Evolutionary conservation across 768 basidiomycete genomes (phyloP).

Genomic region (Amyloporia xantha): DNA sequence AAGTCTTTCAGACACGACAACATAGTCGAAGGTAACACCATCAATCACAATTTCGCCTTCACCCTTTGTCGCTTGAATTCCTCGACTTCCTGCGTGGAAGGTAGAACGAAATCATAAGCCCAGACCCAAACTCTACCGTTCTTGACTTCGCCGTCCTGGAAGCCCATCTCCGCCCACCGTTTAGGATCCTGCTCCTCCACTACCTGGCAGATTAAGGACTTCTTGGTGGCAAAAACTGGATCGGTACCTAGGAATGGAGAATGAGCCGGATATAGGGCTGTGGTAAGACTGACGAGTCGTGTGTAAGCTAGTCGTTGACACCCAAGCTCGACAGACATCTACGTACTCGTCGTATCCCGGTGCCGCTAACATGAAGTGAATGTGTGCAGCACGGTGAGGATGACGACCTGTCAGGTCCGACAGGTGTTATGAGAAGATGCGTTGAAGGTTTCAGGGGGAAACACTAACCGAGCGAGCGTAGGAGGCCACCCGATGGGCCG

Average conservation of each 20-base stretch:
- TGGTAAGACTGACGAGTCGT: constrained; percentile 19
- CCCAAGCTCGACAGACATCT: background rate
- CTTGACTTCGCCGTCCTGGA: constrained; percentile 24
- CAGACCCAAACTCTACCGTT: constrained; percentile 27
- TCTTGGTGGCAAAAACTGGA: constrained; percentile 30
- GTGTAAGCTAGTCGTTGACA: background rate
- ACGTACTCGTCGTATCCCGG: constrained; percentile 29
- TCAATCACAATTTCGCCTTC: constrained; percentile 9
- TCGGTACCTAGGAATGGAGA: constrained; percentile 31
- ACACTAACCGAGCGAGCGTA: constrained; percentile 19
- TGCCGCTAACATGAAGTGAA: constrained; percentile 27
- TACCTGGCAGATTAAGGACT: constrained; percentile 26
- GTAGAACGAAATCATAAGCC: constrained; percentile 26
- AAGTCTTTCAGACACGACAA: too few relatives aligned
- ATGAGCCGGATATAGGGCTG: constrained; percentile 28
- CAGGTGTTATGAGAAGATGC: background rate
- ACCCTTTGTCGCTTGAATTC: constrained; percentile 14
- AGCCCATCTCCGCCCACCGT: constrained; percentile 25
- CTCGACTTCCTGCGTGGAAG: constrained; percentile 24
- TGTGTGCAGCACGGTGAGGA: constrained; percentile 28
- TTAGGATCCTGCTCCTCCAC: constrained; percentile 21
- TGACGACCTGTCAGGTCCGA: constrained; percentile 18
- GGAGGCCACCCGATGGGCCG: constrained; percentile 25
- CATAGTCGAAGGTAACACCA: too few relatives aligned
- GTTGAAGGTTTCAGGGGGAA: background rate